phyloP scores from a whole-genome alignment of 2,329 filamentous ascomycete genomes.

The Neocucurbitaria cava region DNA sequence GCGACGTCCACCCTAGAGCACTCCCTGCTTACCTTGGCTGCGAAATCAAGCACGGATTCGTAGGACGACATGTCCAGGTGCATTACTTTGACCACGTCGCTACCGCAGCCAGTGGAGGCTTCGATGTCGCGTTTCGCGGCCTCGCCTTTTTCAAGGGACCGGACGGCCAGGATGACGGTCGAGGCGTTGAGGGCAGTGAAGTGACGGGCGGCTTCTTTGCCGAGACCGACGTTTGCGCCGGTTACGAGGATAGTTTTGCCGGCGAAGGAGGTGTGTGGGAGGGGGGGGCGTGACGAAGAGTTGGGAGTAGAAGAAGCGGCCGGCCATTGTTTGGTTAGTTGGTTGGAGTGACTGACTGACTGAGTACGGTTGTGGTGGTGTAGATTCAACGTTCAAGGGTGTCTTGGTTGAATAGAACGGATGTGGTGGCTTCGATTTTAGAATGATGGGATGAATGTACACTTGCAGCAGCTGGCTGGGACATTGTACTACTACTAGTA shows the following conservation, averaged over 20 bases:
- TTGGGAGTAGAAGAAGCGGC: conserved; percentile 50
- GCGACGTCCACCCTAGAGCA: conserved; percentile 42
- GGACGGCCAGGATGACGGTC: conserved; percentile 55
- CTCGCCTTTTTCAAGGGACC: conserved; percentile 52
- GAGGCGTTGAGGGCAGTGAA: conserved; percentile 49
- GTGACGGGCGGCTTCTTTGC: conserved; percentile 54
- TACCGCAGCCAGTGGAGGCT: conserved; percentile 22
- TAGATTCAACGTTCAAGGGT: too few relatives aligned
- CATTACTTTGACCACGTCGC: conserved; percentile 55
- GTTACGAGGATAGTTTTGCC: conserved; percentile 55
- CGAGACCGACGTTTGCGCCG: conserved; percentile 56
- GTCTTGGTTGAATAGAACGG: too few relatives aligned
- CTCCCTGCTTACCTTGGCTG: conserved; percentile 25
- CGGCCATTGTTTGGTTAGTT: conserved; percentile 12
- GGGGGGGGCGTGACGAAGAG: conserved; percentile 46
- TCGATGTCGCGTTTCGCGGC: conserved; percentile 51
- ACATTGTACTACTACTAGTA: too few relatives aligned
- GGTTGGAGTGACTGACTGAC: too few relatives aligned
- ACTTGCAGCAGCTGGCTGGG: too few relatives aligned
- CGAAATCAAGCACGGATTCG: conserved; percentile 46
- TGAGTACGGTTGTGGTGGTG: too few relatives aligned
- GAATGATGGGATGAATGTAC: neutral
- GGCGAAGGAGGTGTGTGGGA: conserved; percentile 29
- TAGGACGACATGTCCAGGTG: conserved; percentile 51
- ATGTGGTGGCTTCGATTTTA: neutral